Evolutionary conservation across 768 basidiomycete genomes (phyloP).

Genomic region (Ephemerocybe angulata): DNA sequence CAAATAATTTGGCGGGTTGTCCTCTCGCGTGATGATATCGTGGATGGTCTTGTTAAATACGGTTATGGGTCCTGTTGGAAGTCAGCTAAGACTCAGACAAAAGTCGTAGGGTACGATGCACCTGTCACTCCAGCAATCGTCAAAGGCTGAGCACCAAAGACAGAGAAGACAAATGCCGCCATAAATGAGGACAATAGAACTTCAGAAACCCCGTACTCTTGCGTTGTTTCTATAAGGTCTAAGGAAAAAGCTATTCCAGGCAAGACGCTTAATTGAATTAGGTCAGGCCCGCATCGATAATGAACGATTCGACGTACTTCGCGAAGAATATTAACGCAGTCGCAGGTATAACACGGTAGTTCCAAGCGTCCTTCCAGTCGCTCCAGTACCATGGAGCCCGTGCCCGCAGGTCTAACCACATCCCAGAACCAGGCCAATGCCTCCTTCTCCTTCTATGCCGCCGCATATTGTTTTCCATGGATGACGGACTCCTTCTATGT

Average conservation of each 20-base stretch:
- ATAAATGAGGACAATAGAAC: constrained; percentile 82
- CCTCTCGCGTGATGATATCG: constrained; percentile 57
- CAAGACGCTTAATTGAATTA: constrained; percentile 50
- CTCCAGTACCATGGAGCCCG: constrained; percentile 76
- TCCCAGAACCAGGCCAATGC: constrained; percentile 49
- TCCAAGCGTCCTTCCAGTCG: constrained; percentile 92
- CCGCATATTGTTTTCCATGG: no score
- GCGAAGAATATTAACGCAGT: constrained; percentile 84
- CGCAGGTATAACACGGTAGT: constrained; percentile 85
- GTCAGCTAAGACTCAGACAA: not conserved
- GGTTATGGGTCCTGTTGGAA: constrained; percentile 71
- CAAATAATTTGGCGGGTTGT: constrained; percentile 68
- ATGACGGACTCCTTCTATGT: not conserved
- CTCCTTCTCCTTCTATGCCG: not conserved
- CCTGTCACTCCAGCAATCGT: constrained; percentile 92
- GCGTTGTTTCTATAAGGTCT: constrained; percentile 87
- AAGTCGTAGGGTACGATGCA: constrained; percentile 17
- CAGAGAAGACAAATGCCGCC: constrained; percentile 83
- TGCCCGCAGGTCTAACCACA: constrained; percentile 63
- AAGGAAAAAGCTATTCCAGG: constrained; percentile 91
- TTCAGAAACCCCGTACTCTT: constrained; percentile 86
- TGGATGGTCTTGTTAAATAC: constrained; percentile 91
- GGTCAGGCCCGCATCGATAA: not conserved
- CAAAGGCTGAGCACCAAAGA: constrained; percentile 87
- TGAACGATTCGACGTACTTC: constrained; percentile 48